Base-by-base conservation (phyloP, 129 eudicot species). In the Artemisia argyi region DNA sequence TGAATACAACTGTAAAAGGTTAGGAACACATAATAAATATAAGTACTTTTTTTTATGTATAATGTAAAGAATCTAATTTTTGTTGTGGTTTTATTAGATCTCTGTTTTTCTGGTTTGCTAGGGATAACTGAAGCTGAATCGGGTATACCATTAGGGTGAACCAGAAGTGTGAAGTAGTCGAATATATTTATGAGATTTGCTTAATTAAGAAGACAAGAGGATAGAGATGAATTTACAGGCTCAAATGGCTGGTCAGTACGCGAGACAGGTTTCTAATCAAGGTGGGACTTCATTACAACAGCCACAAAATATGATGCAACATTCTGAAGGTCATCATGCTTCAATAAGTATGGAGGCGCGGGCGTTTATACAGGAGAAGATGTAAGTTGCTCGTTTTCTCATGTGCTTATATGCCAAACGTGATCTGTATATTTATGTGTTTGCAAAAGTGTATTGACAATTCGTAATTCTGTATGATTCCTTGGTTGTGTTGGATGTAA, bases 191-290 rank as follows among this genome's bases (percentile, higher is more conserved):
- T 81, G 72, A 76, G 69, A 76, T 50, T 49, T 39, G 60, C 46
- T 35, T 64, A 61, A 61, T 84, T 52, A 62, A 61, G 74, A 61
- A 82, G 63, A 26, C 67, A 65, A 70, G 72, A 26, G 58, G 72
- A 76, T 86, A 84, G 74, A 82, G 83, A 88, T 89, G 96, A 89
- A 83, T 85, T 49, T 85, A 48, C 94, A 79, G 64, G 73, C 85
- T 22, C 90, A 77, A 63, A 82, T 78, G 71, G 76, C 84, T 11
- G 89, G 87, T 30, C 94, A 87, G 77, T 57, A 82, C 60, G 69
- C 90, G 12, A 85, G 91, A 11, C 90, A 85, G 78, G 83, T 81
- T 8, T 56, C 79, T 35, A 83, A 78, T 76, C 87, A 83, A 75
- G 61, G 78, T 44, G 84, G 82, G 49, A 69, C 64, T 66, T 66